A percentile compares a stretch with the other conserved stretches of the same genome.
Evolutionary conservation across 345 rosid genomes (phyloP).

Genomic region (Eutrema heterophyllum): DNA sequence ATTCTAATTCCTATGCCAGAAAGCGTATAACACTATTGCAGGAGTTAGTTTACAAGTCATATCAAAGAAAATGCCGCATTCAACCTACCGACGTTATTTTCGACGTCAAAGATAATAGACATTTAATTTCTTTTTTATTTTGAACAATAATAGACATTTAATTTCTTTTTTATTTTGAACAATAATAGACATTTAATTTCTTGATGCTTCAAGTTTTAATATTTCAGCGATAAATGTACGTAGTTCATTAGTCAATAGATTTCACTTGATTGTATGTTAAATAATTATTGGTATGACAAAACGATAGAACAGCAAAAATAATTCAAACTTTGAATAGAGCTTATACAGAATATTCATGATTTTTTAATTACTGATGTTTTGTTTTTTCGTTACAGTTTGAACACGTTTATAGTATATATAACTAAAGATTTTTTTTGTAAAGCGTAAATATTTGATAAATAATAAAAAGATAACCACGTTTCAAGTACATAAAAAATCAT

Average conservation of each 20-base stretch:
- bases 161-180: too few species aligned
- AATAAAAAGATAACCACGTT: neutral
- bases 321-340: neutral
- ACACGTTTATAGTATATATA: too few species aligned
- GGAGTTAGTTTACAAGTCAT: constrained; percentile 2
- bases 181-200: neutral
- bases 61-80: neutral
- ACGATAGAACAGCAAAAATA: neutral
- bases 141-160: neutral
- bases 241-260: neutral
- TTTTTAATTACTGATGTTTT: neutral
- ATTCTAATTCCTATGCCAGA: neutral
- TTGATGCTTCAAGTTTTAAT: neutral
- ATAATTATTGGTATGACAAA: neutral
- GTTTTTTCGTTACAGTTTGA: neutral
- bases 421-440: too few species aligned
- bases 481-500: neutral
- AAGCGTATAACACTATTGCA: neutral
- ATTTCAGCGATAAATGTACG: neutral
- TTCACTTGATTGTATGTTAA: constrained; percentile 4
- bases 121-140: too few species aligned
- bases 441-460: neutral
- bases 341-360: neutral
- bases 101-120: neutral
- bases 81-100: constrained; percentile 19